Percentiles rank a stretch among this genome's conserved stretches.
Conservation (phyloP, 2,329 filamentous ascomycete species). For the Hymenoscyphus infarciens region DNA sequence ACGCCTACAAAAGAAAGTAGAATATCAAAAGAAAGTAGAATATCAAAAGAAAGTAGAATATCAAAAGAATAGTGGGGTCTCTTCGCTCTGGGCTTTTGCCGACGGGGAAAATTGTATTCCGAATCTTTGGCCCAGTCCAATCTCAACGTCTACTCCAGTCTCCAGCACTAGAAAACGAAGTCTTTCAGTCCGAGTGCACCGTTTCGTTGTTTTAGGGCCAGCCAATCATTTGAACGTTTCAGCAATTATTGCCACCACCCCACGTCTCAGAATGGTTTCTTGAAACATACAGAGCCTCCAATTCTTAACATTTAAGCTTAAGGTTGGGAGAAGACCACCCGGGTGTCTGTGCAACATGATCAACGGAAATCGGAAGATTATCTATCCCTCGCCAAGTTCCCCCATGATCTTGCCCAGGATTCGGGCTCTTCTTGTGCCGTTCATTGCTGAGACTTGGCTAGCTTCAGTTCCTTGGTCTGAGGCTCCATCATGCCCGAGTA, state of each 20-base stretch:
- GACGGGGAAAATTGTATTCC: neutral
- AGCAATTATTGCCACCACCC: neutral
- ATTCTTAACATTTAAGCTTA: conserved; percentile 7
- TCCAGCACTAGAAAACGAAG: neutral
- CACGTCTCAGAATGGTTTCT: conserved; percentile 10
- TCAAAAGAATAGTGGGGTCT: neutral
- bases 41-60: neutral
- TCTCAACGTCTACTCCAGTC: neutral
- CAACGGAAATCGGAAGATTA: neutral
- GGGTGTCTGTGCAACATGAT: neutral
- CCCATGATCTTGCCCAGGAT: neutral
- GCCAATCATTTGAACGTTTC: conserved; percentile 1
- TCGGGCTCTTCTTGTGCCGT: conserved; percentile 3
- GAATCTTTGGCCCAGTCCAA: neutral
- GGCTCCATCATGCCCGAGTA: neutral
- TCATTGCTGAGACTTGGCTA: conserved; percentile 6
- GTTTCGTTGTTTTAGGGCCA: neutral
- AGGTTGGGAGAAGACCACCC: too few relatives aligned
- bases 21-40: neutral
- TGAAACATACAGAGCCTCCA: conserved; percentile 7
- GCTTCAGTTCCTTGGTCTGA: neutral
- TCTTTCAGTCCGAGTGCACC: neutral
- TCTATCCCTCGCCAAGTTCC: neutral
- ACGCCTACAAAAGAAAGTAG: neutral
- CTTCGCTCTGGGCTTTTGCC: neutral